Conservation (phyloP, 202 grass and related monocot species). For the Elaeis oleifera region DNA sequence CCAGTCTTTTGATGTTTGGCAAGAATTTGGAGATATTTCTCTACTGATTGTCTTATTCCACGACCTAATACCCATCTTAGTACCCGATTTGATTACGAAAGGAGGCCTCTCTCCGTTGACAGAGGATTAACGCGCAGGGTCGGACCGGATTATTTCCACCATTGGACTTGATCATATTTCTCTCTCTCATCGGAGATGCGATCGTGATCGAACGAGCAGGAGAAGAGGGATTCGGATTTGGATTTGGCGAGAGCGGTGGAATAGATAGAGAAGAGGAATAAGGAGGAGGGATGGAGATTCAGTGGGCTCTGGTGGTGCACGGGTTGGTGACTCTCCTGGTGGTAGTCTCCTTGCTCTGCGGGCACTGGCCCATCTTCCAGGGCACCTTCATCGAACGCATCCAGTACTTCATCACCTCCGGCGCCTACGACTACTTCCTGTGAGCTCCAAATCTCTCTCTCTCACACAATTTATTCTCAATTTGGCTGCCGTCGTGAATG, state of each 20-base stretch:
- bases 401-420: conserved; percentile 81
- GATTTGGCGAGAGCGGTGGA: not conserved
- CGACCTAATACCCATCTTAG: no score
- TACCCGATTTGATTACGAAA: no score
- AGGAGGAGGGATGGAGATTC: conserved; percentile 23
- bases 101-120: no score
- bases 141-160: no score
- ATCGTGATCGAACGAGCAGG: not conserved
- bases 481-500: not conserved
- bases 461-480: not conserved
- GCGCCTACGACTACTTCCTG: conserved; percentile 91
- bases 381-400: conserved; percentile 89
- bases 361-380: conserved; percentile 97
- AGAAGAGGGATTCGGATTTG: not conserved
- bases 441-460: conserved; percentile 14
- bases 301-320: conserved; percentile 82
- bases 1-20: no score
- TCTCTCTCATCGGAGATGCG: no score
- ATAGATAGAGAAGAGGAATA: not conserved
- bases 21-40: no score
- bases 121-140: no score
- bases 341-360: conserved; percentile 90
- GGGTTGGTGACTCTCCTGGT: conserved; percentile 71
- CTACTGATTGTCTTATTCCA: no score
- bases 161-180: no score